phyloP scores from a whole-genome alignment of 495 filamentous ascomycete species.

The Tuber umbilicatum region DNA sequence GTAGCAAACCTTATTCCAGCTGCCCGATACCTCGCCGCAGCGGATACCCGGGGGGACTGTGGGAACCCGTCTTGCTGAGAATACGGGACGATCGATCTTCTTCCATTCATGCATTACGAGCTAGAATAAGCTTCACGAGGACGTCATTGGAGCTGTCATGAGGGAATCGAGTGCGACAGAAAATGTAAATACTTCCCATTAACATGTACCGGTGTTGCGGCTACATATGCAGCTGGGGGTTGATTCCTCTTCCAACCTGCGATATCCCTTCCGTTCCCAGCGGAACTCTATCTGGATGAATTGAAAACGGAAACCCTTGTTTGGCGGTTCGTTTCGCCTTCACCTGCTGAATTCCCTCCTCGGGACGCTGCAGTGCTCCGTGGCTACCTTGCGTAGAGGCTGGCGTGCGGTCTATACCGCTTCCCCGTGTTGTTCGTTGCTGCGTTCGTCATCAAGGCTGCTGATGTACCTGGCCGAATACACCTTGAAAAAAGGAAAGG shows the following conservation, averaged over 20 bases:
- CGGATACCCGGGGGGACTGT: neutral
- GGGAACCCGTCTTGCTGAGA: neutral
- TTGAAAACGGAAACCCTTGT: neutral
- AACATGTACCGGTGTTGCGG: neutral
- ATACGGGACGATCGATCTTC: neutral
- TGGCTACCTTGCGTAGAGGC: neutral
- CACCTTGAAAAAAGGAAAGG: neutral
- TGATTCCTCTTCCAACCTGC: neutral
- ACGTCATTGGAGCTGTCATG: neutral
- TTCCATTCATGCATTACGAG: neutral
- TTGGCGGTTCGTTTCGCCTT: neutral
- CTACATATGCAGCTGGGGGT: neutral
- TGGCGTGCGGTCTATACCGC: neutral
- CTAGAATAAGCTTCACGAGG: neutral
- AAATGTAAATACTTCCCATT: neutral
- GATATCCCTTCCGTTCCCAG: neutral
- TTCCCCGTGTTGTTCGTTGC: neutral
- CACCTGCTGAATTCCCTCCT: neutral
- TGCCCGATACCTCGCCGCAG: neutral
- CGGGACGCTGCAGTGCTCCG: neutral
- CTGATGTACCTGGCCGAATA: neutral
- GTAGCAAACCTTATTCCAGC: neutral
- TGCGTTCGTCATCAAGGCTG: neutral
- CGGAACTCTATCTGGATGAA: neutral
- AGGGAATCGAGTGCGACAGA: neutral